Evolutionary conservation across 257 asterid genomes (phyloP), one percentile per base, ranked within the genome.

Genomic region (Solanum chiquidenum): DNA sequence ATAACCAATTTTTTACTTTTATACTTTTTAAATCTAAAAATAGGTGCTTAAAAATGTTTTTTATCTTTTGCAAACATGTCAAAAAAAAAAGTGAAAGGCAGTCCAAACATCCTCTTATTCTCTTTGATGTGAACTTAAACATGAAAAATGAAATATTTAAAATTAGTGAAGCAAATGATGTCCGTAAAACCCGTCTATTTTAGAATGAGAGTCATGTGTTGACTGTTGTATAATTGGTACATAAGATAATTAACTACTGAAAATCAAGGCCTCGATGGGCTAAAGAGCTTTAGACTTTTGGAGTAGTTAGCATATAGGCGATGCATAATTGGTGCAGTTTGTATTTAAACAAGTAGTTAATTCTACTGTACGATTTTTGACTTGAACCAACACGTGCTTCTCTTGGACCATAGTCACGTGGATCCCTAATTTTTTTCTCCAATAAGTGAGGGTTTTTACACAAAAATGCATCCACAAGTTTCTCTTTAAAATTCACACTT

Each of bases 371-470:
- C 13, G 33, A 40, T 13, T 76, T 76, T 76, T 40, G 60, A 76
- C 21, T 76, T 12, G 60, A 76, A 38, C 60, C 35, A n/a, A 76
- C 60, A 76, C 83, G 83, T 76, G 83, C 83, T 76, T 76, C 72
- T 79, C 69, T 52, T 66, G 77, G 84, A 68, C 87, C 89, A 71
- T 44, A 49, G 49, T 88, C 79, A 85, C 89, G 49, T 90, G 86
- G 89, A 66, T 84, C 58, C 58, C 72, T 76, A 72, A 27, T 62
- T 44, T 49, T 49, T 62, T 55, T 58, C 27, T 80, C 91, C 89
- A 74, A 84, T 87, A 73, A 73, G 72, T 37, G 29, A 83, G 58
- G 66, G 34, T 49, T 38, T 76, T n/a, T 76, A 49, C 42, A 23
- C 83, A 75, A 20, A 60, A 3, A 76, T 52, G 49, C 12, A 76